Percentiles rank a stretch among this genome's conserved stretches.
Conservation (phyloP, 169 alveolate genomes). For the Cryptosporidium bovis region DNA sequence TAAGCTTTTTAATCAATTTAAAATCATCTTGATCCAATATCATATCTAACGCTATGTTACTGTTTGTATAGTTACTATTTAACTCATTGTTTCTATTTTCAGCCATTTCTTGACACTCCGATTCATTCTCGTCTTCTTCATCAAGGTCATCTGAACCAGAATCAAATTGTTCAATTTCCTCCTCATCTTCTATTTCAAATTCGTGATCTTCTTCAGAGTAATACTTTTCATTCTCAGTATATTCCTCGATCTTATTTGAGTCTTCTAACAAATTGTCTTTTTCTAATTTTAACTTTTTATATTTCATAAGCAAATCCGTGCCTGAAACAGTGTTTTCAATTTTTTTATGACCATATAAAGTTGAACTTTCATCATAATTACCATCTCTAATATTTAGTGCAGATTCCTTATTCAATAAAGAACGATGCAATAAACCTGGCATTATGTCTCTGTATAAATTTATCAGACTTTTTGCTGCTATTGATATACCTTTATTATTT, state of each 20-base stretch:
- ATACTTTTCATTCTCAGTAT: slow-evolving; percentile 61
- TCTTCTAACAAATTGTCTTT: slow-evolving; percentile 72
- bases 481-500: slow-evolving; percentile 87
- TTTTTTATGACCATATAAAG: slow-evolving; percentile 79
- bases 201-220: slow-evolving; percentile 56
- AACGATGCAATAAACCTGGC: slow-evolving; percentile 85
- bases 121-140: neutral
- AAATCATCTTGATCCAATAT: slow-evolving; percentile 77
- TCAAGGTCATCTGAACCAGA: neutral
- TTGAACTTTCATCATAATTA: slow-evolving; percentile 63
- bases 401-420: slow-evolving; percentile 80
- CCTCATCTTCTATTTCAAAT: slow-evolving; percentile 4
- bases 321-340: slow-evolving; percentile 83
- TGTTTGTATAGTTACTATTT: neutral
- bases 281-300: slow-evolving; percentile 72
- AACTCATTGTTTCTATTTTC: neutral
- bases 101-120: slow-evolving; percentile 1
- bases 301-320: slow-evolving; percentile 80
- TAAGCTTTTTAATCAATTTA: slow-evolving; percentile 70
- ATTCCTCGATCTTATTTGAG: neutral
- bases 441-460: slow-evolving; percentile 87
- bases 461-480: slow-evolving; percentile 87
- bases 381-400: slow-evolving; percentile 75
- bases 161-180: slow-evolving; percentile 15
- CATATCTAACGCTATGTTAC: slow-evolving; percentile 51